A percentile compares a stretch with the other conserved stretches of the same genome.
phyloP scores from a whole-genome alignment of 495 filamentous ascomycete genomes.

The Neurospora sp. region DNA sequence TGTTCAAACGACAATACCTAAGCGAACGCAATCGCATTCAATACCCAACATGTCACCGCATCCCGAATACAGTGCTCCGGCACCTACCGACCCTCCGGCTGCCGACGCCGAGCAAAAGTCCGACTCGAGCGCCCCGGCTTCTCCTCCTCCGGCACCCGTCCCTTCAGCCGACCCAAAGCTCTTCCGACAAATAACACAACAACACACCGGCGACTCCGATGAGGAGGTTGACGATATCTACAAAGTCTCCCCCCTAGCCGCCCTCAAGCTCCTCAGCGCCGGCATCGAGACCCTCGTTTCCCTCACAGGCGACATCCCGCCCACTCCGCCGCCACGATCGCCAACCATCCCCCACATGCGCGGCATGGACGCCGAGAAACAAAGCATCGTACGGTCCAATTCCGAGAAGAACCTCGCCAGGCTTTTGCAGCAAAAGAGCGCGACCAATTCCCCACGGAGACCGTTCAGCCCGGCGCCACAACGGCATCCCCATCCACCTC shows the following conservation, averaged over 20 bases:
- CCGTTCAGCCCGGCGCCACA: not conserved
- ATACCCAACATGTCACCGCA: constrained; percentile 2
- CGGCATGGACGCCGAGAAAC: constrained; percentile 47
- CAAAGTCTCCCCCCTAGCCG: constrained; percentile 58
- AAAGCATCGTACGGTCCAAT: constrained; percentile 43
- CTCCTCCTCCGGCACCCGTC: constrained; percentile 39
- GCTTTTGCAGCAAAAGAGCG: constrained; percentile 22
- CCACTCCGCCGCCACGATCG: constrained; percentile 56
- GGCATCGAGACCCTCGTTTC: constrained; percentile 64
- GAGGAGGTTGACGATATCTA: constrained; percentile 49
- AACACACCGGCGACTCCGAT: constrained; percentile 2
- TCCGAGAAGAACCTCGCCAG: constrained; percentile 36
- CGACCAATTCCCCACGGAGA: constrained; percentile 7
- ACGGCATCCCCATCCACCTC: constrained; percentile 3
- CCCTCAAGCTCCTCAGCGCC: constrained; percentile 67
- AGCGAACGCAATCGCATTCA: not conserved
- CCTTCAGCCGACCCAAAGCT: constrained; percentile 41
- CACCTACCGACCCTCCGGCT: constrained; percentile 1
- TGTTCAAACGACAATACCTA: not conserved
- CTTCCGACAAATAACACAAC: not conserved
- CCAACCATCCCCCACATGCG: constrained; percentile 52
- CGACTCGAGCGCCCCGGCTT: constrained; percentile 11
- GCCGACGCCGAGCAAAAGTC: constrained; percentile 2
- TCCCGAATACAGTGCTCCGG: not conserved
- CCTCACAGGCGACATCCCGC: constrained; percentile 61